These are phyloP conservation scores for Malus sieversii DNA, from an alignment of 306 rosid species.

Conservation along the genomic window DNA sequence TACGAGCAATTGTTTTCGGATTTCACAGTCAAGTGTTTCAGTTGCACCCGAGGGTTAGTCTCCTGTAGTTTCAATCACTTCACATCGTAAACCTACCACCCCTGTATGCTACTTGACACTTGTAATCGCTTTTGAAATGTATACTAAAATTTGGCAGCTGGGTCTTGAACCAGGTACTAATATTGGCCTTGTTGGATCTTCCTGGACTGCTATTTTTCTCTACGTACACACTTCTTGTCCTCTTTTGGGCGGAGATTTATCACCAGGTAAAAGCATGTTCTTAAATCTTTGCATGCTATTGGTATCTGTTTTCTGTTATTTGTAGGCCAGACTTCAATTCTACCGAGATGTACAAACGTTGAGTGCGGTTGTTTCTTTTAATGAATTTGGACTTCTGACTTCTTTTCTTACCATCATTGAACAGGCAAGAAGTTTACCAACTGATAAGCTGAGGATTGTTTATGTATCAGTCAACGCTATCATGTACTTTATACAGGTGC, in stretches of 20 bases:
- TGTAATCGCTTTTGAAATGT: not conserved
- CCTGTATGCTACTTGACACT: not conserved
- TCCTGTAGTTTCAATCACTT: not conserved
- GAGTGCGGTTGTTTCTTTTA: not conserved
- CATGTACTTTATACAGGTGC: slow-evolving; percentile 73
- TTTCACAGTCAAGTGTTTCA: slow-evolving; percentile 62
- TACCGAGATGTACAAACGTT: not conserved
- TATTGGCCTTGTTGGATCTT: slow-evolving; percentile 58
- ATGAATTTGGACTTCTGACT: not conserved
- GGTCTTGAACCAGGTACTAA: slow-evolving; percentile 53
- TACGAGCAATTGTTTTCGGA: slow-evolving; percentile 88
- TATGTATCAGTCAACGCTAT: slow-evolving; percentile 62
- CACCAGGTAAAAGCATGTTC: slow-evolving; percentile 60
- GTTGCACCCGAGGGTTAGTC: slow-evolving; percentile 69
- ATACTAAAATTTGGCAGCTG: slow-evolving; percentile 23
- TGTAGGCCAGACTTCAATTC: not conserved
- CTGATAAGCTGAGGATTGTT: slow-evolving; percentile 67
- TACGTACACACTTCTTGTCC: slow-evolving; percentile 84
- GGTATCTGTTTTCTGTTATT: not conserved
- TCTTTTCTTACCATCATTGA: not conserved
- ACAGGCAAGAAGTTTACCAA: slow-evolving; percentile 90
- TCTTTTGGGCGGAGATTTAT: slow-evolving; percentile 97
- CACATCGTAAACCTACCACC: not conserved
- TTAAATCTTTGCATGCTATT: not conserved
- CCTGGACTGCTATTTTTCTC: slow-evolving; percentile 93